Base-by-base conservation (phyloP, 2,329 filamentous ascomycete genomes). In the Capronia coronata region DNA sequence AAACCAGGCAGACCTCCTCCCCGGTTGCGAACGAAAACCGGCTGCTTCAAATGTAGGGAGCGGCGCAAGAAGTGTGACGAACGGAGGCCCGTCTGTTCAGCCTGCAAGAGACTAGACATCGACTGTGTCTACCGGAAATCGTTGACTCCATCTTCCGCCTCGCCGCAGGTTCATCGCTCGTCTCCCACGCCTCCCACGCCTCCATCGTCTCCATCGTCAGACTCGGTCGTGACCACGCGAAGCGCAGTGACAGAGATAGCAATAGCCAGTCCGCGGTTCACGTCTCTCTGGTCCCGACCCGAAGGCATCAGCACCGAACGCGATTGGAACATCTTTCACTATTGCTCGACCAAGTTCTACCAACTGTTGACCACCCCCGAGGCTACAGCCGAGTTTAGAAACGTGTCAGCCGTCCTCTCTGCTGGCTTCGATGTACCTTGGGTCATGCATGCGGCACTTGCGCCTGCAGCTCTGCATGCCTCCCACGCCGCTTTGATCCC, bases 61-160 rank as follows among this genome's bases (percentile, higher is more conserved):
- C 38, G 55, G 16, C 49, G 52, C 7, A 64, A 62, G 13, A 65
- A 49, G 34, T 63, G 62, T 25, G 59, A 59, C 51, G 63, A 59
- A 18, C 60, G 56, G 23, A 59, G 59, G 52, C 63, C 63, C 7
- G 63, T 49, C 48, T 66, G 64, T 29, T 68, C 46, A 25, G 42
- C 51, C 25, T 60, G 51, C 42, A 25, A 37, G 30, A 48, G 43
- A 25, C 44, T 51, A 11, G 22, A 49, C 30, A 40, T 53, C 57
- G 59, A 13, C 62, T 62, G 60, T 64, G 64, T 43, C 64, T 52
- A 40, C 48, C 41, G 42, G 43, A 58, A 27, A 37, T 46, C 16
- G 19, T 10, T 43, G 16, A 29, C 21, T 19, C 19, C 39, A n/a
- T 29, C 44, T 6, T 16, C 27, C 30, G 9, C 30, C 3, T 40